Base-by-base conservation (phyloP, 2,329 filamentous ascomycete species). In the Tolypocladium album region DNA sequence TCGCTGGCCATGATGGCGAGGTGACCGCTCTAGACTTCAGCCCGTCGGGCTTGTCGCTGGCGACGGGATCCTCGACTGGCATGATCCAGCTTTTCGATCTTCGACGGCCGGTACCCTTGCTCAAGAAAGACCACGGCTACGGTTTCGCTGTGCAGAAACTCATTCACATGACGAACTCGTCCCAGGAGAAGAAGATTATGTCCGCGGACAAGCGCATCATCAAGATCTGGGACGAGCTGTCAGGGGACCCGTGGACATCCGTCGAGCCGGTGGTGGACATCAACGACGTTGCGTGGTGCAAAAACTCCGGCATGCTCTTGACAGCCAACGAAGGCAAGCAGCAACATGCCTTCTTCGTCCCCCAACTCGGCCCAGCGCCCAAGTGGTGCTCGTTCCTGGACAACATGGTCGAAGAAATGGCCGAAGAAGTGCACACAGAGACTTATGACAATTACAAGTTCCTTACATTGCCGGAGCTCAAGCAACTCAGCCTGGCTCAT, bases 381-480 rank as follows among this genome's bases (percentile, higher is more conserved):
- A 90, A 86, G 69, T 99, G 94, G 94, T 97, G 94, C 71, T 87
- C 89, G 3, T 97, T 97, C 84, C 78, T 99, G 63, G 95, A 99
- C 75, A 97, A 95, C 69, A 85, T 99, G 69, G 94, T 97, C 12
- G 94, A 99, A 77, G 95, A 99, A 75, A 97, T 99, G 91, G 93
- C 93, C 11, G 93, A 97, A 71, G 85, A 88, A 70, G 79, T 82
- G 38, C 82, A 79, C 61, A 88, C 88, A 38, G 88, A 94, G 67
- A 90, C 94, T 12, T 99, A 99, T 78, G 94, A 99, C 76, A 97
- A 99, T 75, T 97, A 93, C 84, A 99, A 97, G 76, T 99, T 99
- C 83, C 80, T 99, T 70, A 96, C 93, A 2, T 74, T 91, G 62
- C 86, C 90, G 52, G 92, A 99, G 72, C 81, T 99, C 58, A 89